Evolutionary conservation across 2,329 filamentous ascomycete species (phyloP).

Genomic region (Malbranchea zuffiana): DNA sequence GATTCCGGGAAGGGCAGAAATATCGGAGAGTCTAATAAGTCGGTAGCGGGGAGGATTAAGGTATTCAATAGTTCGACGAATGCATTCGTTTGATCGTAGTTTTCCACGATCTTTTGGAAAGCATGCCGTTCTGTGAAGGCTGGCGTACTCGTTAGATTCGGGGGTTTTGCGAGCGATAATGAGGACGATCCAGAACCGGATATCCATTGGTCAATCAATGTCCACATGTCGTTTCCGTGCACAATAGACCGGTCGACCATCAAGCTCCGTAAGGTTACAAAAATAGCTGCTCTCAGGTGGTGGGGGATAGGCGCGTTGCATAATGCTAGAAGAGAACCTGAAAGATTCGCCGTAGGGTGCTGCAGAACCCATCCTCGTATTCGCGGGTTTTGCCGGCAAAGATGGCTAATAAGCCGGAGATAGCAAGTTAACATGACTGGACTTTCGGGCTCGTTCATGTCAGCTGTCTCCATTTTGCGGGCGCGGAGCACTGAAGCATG

Average conservation of each 20-base stretch:
- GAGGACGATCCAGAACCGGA: conserved; percentile 40
- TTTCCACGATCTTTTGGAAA: conserved; percentile 61
- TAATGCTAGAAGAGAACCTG: conserved; percentile 65
- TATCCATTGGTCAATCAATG: conserved; percentile 67
- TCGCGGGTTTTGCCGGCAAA: conserved; percentile 61
- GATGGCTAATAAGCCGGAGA: conserved; percentile 71
- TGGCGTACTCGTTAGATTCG: conserved; percentile 32
- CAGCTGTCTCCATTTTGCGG: conserved; percentile 52
- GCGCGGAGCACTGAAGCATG: conserved; percentile 47
- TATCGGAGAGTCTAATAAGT: conserved; percentile 51
- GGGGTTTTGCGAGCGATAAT: conserved; percentile 38
- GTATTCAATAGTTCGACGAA: conserved; percentile 68
- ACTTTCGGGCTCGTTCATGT: conserved; percentile 81
- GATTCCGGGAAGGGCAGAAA: conserved; percentile 76
- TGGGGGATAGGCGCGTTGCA: conserved; percentile 66
- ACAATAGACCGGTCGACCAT: conserved; percentile 60
- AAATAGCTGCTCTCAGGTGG: conserved; percentile 71
- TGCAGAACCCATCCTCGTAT: conserved; percentile 65
- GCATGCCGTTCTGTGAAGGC: conserved; percentile 47
- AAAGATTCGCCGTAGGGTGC: conserved; percentile 55
- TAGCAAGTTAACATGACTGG: conserved; percentile 96
- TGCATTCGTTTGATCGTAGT: conserved; percentile 75
- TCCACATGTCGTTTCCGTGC: conserved; percentile 68
- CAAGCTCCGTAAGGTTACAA: conserved; percentile 64
- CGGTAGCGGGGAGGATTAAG: conserved; percentile 51